Conservation (phyloP, 2,329 filamentous ascomycete species). For the Lachnellula subtilissima region DNA sequence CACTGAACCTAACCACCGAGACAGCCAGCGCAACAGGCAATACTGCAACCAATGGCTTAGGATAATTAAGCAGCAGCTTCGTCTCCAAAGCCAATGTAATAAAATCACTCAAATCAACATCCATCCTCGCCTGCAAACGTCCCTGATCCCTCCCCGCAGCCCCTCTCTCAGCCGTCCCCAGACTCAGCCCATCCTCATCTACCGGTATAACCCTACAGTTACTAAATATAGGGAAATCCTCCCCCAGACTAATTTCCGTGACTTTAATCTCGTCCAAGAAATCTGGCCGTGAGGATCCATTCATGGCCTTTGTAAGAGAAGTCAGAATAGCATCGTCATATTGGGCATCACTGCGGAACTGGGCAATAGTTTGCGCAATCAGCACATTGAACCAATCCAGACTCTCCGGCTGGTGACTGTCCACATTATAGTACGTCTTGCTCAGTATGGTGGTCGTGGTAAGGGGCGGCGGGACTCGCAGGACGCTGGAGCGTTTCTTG, state of each 20-base stretch:
- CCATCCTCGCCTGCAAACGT: constrained; percentile 87
- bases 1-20: constrained; percentile 88
- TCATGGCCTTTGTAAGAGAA: constrained; percentile 78
- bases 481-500: constrained; percentile 66
- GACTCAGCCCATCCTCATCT: constrained; percentile 66
- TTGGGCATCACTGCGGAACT: constrained; percentile 87
- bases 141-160: constrained; percentile 52
- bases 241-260: constrained; percentile 87
- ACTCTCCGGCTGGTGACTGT: constrained; percentile 92
- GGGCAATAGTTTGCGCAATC: constrained; percentile 92
- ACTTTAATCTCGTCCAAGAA: constrained; percentile 93
- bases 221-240: constrained; percentile 98
- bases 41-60: constrained; percentile 81
- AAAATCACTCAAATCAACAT: constrained; percentile 93
- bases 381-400: constrained; percentile 99
- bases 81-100: constrained; percentile 94
- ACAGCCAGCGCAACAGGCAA: constrained; percentile 89
- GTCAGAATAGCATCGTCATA: constrained; percentile 85
- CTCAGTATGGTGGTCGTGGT: constrained; percentile 91
- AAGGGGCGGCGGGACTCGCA: constrained; percentile 67
- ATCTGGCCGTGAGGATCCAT: constrained; percentile 79
- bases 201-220: constrained; percentile 95
- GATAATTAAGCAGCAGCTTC: constrained; percentile 89
- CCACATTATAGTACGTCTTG: constrained; percentile 96
- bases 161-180: constrained; percentile 38